Conservation (phyloP, 148 eudicot genomes). For the Linanthus parryae region DNA sequence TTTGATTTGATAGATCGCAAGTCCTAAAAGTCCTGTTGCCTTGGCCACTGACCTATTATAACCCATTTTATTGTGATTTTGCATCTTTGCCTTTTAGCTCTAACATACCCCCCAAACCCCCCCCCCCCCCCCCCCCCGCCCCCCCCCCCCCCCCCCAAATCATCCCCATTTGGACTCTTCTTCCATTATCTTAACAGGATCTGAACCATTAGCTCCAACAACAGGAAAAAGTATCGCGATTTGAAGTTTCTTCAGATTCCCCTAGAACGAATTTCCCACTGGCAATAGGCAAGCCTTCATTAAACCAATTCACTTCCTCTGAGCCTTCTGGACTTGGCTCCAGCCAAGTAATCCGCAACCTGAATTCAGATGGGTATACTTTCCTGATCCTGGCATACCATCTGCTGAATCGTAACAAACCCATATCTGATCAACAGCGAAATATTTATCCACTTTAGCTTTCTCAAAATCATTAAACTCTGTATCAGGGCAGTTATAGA, state of each 20-base stretch:
- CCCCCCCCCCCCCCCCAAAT: too few relatives aligned
- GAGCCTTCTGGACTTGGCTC: conserved; percentile 57
- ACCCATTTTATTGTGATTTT: too few relatives aligned
- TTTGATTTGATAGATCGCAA: too few relatives aligned
- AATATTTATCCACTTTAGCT: conserved; percentile 33
- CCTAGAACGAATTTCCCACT: conserved; percentile 62
- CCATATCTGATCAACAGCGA: conserved; percentile 66
- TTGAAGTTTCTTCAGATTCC: conserved; percentile 31
- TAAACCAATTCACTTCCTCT: conserved; percentile 37
- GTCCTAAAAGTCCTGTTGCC: too few relatives aligned
- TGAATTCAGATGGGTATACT: conserved; percentile 32
- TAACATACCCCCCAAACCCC: too few relatives aligned
- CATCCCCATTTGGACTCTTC: too few relatives aligned
- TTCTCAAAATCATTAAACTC: conserved; percentile 69
- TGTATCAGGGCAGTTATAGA: conserved; percentile 50
- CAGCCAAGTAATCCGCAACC: conserved; percentile 68
- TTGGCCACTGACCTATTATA: too few relatives aligned
- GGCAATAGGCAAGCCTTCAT: conserved; percentile 50
- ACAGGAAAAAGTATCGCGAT: too few relatives aligned
- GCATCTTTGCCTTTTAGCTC: too few relatives aligned
- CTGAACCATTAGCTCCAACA: too few relatives aligned
- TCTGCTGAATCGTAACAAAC: conserved; percentile 64
- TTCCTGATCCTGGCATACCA: conserved; percentile 67
- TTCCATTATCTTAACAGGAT: too few relatives aligned
- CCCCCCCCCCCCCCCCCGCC: too few relatives aligned